These are phyloP conservation scores for Phellinidium pouzarii DNA, from an alignment of 1,284 basidiomycete genomes.

Conservation along the genomic window DNA sequence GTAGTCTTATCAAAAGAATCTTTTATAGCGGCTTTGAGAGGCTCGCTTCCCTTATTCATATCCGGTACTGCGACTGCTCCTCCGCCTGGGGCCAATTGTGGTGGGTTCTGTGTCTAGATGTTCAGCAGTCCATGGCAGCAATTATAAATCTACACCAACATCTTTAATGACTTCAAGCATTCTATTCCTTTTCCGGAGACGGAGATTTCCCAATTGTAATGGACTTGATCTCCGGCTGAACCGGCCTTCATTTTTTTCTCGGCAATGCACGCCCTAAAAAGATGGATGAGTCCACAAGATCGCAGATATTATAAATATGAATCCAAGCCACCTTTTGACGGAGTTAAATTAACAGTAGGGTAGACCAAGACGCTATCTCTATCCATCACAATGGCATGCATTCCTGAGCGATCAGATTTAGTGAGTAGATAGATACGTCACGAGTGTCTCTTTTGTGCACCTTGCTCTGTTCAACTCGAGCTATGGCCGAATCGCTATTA, in stretches of 20 bases:
- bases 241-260: neutral
- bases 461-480: constrained; percentile 7
- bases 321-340: neutral
- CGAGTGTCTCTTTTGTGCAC: neutral
- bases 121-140: neutral
- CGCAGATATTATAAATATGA: neutral
- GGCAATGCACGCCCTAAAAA: neutral
- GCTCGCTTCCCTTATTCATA: neutral
- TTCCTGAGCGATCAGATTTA: neutral
- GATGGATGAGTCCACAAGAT: neutral
- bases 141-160: neutral
- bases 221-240: neutral
- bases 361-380: neutral
- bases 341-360: neutral
- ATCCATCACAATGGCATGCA: neutral
- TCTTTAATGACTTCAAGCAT: neutral
- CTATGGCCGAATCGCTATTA: constrained; percentile 6
- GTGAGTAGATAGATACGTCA: neutral
- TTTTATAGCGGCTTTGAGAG: neutral
- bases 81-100: neutral
- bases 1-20: neutral
- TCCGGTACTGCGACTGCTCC: neutral
- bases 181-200: constrained; percentile 1
- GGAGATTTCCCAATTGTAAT: neutral
- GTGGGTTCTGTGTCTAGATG: neutral